phyloP scores from a whole-genome alignment of 208 protist genomes.

The Spongospora subterranea region DNA sequence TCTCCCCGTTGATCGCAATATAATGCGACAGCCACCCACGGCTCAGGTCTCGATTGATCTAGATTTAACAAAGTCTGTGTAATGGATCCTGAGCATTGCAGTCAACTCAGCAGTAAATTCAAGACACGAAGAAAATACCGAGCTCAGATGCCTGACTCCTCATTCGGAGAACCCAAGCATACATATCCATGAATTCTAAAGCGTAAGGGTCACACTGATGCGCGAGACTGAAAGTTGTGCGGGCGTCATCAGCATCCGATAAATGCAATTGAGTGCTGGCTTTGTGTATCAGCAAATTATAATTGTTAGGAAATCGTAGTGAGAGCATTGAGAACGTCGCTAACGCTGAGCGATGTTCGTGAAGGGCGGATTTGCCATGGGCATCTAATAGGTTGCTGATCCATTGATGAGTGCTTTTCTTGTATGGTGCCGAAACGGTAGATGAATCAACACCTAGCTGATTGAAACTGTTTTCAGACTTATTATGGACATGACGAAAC shows the following conservation, averaged over 20 bases:
- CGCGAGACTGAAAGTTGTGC: not conserved
- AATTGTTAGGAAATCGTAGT: not conserved
- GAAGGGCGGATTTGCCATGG: not conserved
- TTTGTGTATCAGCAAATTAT: not conserved
- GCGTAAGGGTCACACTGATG: conserved; percentile 33
- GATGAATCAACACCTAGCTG: not conserved
- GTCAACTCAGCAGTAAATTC: not conserved
- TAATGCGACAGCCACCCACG: conserved; percentile 36
- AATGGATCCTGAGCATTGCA: not conserved
- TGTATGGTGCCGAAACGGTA: not conserved
- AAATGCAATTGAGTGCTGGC: conserved; percentile 14
- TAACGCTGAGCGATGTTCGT: conserved; percentile 15
- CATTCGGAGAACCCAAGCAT: conserved; percentile 44
- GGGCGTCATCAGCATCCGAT: conserved; percentile 15
- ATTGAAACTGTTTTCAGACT: not conserved
- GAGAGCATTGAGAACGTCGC: not conserved
- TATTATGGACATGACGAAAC: too few relatives aligned
- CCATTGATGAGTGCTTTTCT: not conserved
- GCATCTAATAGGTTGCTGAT: not conserved
- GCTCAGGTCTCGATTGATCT: not conserved
- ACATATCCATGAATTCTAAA: conserved; percentile 36
- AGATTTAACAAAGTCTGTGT: not conserved
- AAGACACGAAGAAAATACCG: not conserved
- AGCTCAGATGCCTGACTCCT: conserved; percentile 21
- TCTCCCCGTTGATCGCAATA: conserved; percentile 41